Conservation (phyloP, 345 rosid species). For the Murraya paniculata region DNA sequence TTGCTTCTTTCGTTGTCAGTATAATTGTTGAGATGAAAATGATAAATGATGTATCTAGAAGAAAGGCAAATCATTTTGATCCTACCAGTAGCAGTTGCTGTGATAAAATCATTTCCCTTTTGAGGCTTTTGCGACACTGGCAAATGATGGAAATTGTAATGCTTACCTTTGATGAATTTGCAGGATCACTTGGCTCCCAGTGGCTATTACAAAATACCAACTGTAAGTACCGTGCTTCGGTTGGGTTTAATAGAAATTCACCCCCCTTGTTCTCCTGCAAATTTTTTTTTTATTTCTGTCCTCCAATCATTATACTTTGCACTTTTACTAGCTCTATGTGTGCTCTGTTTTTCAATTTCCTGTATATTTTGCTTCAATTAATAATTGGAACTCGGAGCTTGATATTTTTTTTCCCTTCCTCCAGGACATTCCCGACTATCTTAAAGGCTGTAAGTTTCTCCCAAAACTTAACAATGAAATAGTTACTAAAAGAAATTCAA, state of each 20-base stretch:
- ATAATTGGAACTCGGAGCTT: background rate
- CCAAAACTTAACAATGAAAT: conserved; percentile 69
- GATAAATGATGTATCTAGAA: background rate
- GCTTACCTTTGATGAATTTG: conserved; percentile 27
- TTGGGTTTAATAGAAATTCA: background rate
- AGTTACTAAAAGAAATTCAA: conserved; percentile 41
- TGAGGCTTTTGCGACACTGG: background rate
- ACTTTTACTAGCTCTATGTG: background rate
- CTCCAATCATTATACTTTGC: background rate
- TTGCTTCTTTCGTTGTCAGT: background rate
- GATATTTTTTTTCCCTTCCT: background rate
- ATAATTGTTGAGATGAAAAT: conserved; percentile 1
- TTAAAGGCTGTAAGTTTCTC: conserved; percentile 66
- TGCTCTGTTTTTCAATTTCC: background rate
- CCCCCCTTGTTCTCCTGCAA: background rate
- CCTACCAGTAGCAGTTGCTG: background rate
- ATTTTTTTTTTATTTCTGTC: background rate
- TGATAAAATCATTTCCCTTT: background rate
- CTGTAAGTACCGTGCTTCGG: conserved; percentile 43
- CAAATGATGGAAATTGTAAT: conserved; percentile 4
- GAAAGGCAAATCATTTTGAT: background rate
- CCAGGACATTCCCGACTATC: conserved; percentile 40
- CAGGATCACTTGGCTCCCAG: conserved; percentile 95
- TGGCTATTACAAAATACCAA: conserved; percentile 73
- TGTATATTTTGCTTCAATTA: background rate